phyloP scores from a whole-genome alignment of 2,329 filamentous ascomycete genomes.

The Mycosphaerella arachidis region DNA sequence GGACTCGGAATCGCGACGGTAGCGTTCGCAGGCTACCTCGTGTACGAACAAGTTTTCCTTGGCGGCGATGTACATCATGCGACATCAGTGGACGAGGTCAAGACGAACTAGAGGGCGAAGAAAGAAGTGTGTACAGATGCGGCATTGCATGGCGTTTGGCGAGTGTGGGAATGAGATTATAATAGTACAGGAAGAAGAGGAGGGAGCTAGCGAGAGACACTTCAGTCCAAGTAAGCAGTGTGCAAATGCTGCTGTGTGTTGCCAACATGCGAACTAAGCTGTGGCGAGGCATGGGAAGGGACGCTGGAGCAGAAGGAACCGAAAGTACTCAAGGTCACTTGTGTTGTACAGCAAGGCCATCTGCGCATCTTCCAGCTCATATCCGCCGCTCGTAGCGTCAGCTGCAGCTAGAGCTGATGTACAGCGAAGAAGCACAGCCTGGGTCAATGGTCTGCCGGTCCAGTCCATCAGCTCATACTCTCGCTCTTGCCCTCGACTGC shows the following conservation, averaged over 20 bases:
- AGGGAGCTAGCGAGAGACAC: neutral
- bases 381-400: no score
- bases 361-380: no score
- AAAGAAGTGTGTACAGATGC: neutral
- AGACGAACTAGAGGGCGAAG: neutral
- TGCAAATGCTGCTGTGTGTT: neutral
- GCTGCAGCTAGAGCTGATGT: no score
- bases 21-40: constrained; percentile 84
- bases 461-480: no score
- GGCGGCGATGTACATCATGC: constrained; percentile 40
- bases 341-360: no score
- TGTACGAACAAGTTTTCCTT: constrained; percentile 83
- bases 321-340: no score
- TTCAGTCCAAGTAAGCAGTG: neutral
- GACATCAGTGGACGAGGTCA: neutral
- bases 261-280: no score
- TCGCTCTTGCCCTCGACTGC: no score
- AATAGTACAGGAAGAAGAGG: neutral
- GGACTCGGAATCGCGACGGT: constrained; percentile 89
- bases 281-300: no score
- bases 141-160: neutral
- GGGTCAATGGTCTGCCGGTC: no score
- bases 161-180: neutral
- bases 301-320: no score
- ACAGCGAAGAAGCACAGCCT: no score